phyloP scores from a whole-genome alignment of 768 basidiomycete genomes.

The Multifurca ochricompacta region DNA sequence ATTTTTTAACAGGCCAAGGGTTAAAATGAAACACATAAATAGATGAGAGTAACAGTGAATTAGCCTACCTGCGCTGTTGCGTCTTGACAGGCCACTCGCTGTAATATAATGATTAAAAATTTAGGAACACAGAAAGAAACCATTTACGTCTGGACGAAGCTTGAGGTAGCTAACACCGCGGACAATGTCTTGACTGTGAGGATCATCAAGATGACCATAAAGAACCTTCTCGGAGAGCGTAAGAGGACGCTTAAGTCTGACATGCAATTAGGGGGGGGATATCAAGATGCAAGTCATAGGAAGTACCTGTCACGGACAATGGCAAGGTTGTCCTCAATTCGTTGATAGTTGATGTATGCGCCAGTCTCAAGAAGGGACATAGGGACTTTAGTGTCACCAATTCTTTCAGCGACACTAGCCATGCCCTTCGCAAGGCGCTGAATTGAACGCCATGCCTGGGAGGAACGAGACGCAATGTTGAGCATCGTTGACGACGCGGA shows the following conservation, averaged over 20 bases:
- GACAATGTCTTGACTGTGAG: conserved; percentile 82
- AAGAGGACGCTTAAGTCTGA: conserved; percentile 79
- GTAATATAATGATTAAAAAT: conserved; percentile 15
- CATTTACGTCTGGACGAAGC: conserved; percentile 90
- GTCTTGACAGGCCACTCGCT: conserved; percentile 90
- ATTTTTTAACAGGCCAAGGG: not conserved
- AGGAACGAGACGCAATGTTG: conserved; percentile 18
- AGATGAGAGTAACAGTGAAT: not conserved
- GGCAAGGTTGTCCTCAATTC: conserved; percentile 95
- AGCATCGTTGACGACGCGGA: conserved; percentile 20
- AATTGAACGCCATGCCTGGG: conserved; percentile 20
- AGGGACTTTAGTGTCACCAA: conserved; percentile 83
- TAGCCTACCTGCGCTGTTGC: conserved; percentile 65
- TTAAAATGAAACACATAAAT: not conserved
- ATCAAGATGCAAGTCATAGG: too few species aligned
- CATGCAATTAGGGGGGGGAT: not conserved
- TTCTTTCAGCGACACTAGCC: conserved; percentile 70
- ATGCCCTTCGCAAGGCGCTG: conserved; percentile 39
- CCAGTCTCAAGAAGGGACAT: conserved; percentile 82
- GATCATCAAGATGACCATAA: conserved; percentile 96
- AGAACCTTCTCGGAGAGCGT: conserved; percentile 95
- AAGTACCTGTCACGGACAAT: conserved; percentile 73
- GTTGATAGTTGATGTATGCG: conserved; percentile 88
- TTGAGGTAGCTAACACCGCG: conserved; percentile 95
- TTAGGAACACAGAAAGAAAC: not conserved